Evolutionary conservation across 306 rosid genomes (phyloP).

Genomic region (Quercus agrifolia): DNA sequence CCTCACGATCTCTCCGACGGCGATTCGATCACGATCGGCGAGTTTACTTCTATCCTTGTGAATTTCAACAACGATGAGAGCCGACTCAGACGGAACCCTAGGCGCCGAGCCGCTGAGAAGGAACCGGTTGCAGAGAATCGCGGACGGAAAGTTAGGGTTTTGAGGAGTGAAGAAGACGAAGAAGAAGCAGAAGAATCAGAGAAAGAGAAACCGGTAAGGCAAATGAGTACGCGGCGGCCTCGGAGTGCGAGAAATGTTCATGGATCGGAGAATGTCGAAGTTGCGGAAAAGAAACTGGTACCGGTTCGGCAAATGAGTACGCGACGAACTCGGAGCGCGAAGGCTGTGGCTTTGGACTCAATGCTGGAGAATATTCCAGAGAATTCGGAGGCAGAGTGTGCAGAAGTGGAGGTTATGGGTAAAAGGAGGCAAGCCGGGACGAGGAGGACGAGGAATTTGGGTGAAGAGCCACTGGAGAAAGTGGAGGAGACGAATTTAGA

Average conservation of each 20-base stretch:
- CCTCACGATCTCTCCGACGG: slow-evolving; percentile 42
- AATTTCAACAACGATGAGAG: slow-evolving; percentile 21
- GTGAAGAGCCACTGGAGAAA: slow-evolving; percentile 9
- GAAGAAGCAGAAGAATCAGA: slow-evolving; percentile 7
- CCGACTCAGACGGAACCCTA: slow-evolving; percentile 40
- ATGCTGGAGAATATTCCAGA: slow-evolving; percentile 17
- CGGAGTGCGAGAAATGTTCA: neutral
- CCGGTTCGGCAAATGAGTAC: neutral
- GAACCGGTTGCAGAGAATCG: slow-evolving; percentile 4
- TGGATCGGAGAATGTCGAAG: slow-evolving; percentile 10
- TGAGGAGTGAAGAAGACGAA: slow-evolving; percentile 10
- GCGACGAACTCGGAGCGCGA: slow-evolving; percentile 25
- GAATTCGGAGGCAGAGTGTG: slow-evolving; percentile 19
- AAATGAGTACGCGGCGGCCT: too few species aligned
- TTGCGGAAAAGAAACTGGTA: neutral
- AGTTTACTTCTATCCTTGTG: slow-evolving; percentile 51
- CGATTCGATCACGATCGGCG: slow-evolving; percentile 62
- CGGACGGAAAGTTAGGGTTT: slow-evolving; percentile 7
- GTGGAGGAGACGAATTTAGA: slow-evolving; percentile 4
- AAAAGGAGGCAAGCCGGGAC: slow-evolving; percentile 25
- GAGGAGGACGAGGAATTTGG: slow-evolving; percentile 29
- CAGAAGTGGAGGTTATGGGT: slow-evolving; percentile 31
- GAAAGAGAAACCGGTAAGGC: too few species aligned
- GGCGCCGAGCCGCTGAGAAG: slow-evolving; percentile 32
- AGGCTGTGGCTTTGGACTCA: neutral